Evolutionary conservation across 805 yeast genomes (phyloP), one percentile per base, ranked within the genome.

Genomic region (Spathaspora hagerdaliae): DNA sequence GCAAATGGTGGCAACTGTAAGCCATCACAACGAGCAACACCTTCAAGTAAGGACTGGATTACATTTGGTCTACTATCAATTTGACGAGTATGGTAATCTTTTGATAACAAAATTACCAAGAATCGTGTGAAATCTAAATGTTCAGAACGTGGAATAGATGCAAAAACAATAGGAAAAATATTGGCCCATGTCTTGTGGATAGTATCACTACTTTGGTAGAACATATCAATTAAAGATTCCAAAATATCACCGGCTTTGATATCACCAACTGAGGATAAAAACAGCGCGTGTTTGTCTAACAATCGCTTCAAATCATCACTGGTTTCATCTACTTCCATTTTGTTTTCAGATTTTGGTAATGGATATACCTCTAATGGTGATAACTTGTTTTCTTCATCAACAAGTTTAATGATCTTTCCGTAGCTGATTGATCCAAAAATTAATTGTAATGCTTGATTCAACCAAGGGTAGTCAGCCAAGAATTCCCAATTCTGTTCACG

Each of bases 401-500:
- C 62, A 39, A 87, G 61, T 24, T 61, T 64, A 14, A 89, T 54
- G 2, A 57, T 61, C 45, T 75, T 69, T 0, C 75, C 74, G 35
- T 63, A 63, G 46, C 83, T 84, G 52, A 87, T 82, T 0, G 96
- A 75, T 0, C 94, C 96, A 57, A 85, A 88, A 6, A 94, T 65
- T 27, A 95, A 65, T 59, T 91, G 97, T 14, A 88, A 71, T 0
- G 96, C 98, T 62, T 92, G 98, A 60, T 89, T 89, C 50, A 92
- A 67, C 99, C 99, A 94, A 36, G 90, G 87, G 56, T 86, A 87
- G 53, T 94, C 99, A 0, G 96, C 91, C 34, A 94, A 69, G 52
- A 79, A 85, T 60, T 94, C 99, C 99, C 99, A 94, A 57, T 89
- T 92, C 61, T 94, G 99, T 56, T 94, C 98, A 34, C 92, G 73